These are phyloP conservation scores for Ophiostoma fasciatum DNA, from an alignment of 2,329 filamentous ascomycete species.

Conservation along the genomic window DNA sequence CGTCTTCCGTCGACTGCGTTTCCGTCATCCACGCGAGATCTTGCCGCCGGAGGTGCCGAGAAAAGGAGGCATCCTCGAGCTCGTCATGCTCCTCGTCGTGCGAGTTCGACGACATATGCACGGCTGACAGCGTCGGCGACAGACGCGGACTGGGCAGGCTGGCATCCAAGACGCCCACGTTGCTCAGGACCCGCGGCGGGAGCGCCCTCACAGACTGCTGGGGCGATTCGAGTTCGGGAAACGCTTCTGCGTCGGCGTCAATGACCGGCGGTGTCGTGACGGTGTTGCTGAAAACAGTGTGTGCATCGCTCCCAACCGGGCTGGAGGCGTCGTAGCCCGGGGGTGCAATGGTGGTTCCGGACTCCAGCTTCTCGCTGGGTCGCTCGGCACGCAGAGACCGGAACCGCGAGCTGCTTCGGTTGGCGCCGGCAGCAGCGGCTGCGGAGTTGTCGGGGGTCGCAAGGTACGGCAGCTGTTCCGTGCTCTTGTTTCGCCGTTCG, in stretches of 20 bases:
- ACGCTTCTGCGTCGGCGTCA: slow-evolving; percentile 53
- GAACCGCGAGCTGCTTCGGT: slow-evolving; percentile 23
- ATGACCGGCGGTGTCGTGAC: slow-evolving; percentile 63
- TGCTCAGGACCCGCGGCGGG: slow-evolving; percentile 44
- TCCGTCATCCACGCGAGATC: slow-evolving; percentile 22
- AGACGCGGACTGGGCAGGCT: slow-evolving; percentile 89
- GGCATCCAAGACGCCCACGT: slow-evolving; percentile 65
- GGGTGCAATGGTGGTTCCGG: slow-evolving; percentile 23
- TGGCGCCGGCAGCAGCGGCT: slow-evolving; percentile 17
- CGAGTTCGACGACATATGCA: slow-evolving; percentile 28
- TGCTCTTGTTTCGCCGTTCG: neutral
- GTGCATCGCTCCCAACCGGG: slow-evolving; percentile 37
- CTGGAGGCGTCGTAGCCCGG: slow-evolving; percentile 33
- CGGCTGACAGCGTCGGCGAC: slow-evolving; percentile 76
- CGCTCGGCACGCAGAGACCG: slow-evolving; percentile 27
- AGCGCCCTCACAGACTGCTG: slow-evolving; percentile 30
- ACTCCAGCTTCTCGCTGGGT: slow-evolving; percentile 29
- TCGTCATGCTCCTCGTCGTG: slow-evolving; percentile 31
- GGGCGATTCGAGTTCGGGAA: slow-evolving; percentile 34
- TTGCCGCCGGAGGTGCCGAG: slow-evolving; percentile 19
- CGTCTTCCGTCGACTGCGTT: slow-evolving; percentile 26
- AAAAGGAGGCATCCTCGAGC: slow-evolving; percentile 23
- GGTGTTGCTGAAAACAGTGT: slow-evolving; percentile 46
- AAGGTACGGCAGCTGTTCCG: slow-evolving; percentile 18
- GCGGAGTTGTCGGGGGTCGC: slow-evolving; percentile 47